Evolutionary conservation across 2,329 filamentous ascomycete genomes (phyloP).

Genomic region (Aureobasidium sp.): DNA sequence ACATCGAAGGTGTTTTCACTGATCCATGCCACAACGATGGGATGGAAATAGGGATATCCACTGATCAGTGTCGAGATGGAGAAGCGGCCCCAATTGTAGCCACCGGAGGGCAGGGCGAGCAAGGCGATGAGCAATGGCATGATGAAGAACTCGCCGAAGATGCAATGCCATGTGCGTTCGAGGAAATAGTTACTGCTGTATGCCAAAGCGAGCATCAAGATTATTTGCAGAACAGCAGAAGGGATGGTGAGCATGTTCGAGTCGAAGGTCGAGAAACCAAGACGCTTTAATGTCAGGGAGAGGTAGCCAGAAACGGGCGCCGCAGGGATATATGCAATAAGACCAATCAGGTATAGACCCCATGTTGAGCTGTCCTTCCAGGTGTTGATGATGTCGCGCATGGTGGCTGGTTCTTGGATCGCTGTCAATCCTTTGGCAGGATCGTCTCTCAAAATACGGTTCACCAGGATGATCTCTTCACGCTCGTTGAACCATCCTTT

Average conservation of each 20-base stretch:
- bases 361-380: slow-evolving; percentile 9
- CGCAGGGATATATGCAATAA: slow-evolving; percentile 46
- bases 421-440: slow-evolving; percentile 14
- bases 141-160: slow-evolving; percentile 45
- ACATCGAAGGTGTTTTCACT: slow-evolving; percentile 43
- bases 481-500: slow-evolving; percentile 22
- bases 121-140: slow-evolving; percentile 45
- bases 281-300: slow-evolving; percentile 47
- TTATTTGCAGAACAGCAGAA: slow-evolving; percentile 28
- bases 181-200: slow-evolving; percentile 48
- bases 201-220: slow-evolving; percentile 47
- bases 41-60: slow-evolving; percentile 47
- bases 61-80: slow-evolving; percentile 9
- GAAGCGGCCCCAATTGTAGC: slow-evolving; percentile 43
- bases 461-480: slow-evolving; percentile 24
- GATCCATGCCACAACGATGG: slow-evolving; percentile 44
- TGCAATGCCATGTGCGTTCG: slow-evolving; percentile 45
- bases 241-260: slow-evolving; percentile 16
- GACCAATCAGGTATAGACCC: slow-evolving; percentile 32
- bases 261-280: slow-evolving; percentile 39
- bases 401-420: slow-evolving; percentile 7
- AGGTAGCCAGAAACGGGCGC: slow-evolving; percentile 45
- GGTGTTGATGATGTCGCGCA: slow-evolving; percentile 10
- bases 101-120: slow-evolving; percentile 39
- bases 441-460: slow-evolving; percentile 15